Evolutionary conservation across 768 basidiomycete species (phyloP).

Genomic region (Tricholoma sp.): DNA sequence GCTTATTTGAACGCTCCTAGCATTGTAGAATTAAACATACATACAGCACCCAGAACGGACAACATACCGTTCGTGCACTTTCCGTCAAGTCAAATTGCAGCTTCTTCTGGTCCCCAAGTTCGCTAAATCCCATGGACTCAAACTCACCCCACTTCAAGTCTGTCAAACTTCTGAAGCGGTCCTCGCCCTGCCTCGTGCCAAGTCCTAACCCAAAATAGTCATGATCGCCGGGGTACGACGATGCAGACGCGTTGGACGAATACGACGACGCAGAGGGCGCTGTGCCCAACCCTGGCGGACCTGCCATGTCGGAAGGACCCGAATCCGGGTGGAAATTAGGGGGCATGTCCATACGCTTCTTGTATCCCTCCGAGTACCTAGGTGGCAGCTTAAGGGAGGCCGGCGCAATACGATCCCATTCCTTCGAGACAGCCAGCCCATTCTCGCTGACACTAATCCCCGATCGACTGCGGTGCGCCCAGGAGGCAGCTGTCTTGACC

Average conservation of each 20-base stretch:
- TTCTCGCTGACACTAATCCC: slow-evolving; percentile 27
- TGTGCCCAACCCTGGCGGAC: slow-evolving; percentile 17
- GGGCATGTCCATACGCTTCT: slow-evolving; percentile 72
- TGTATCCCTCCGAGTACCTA: slow-evolving; percentile 69
- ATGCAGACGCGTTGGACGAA: slow-evolving; percentile 28
- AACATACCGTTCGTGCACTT: slow-evolving; percentile 60
- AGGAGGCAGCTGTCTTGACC: slow-evolving; percentile 54
- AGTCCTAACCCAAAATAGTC: slow-evolving; percentile 34
- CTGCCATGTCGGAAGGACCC: slow-evolving; percentile 24
- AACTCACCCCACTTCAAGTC: slow-evolving; percentile 93
- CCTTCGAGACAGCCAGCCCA: slow-evolving; percentile 55
- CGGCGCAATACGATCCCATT: slow-evolving; percentile 74
- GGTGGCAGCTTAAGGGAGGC: slow-evolving; percentile 55
- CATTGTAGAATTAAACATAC: neutral
- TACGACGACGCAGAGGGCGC: slow-evolving; percentile 41
- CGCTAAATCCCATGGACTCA: slow-evolving; percentile 76
- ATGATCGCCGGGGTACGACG: slow-evolving; percentile 24
- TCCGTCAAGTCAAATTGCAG: slow-evolving; percentile 93
- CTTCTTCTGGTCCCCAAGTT: slow-evolving; percentile 56
- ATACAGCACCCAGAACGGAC: slow-evolving; percentile 1
- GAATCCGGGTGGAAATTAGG: slow-evolving; percentile 52
- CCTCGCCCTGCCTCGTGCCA: slow-evolving; percentile 44
- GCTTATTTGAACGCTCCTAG: slow-evolving; percentile 65
- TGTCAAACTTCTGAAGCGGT: slow-evolving; percentile 73
- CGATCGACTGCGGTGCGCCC: slow-evolving; percentile 32